These are phyloP conservation scores for Corymbia calophylla DNA, from an alignment of 441 rosid genomes.

Conservation along the genomic window DNA sequence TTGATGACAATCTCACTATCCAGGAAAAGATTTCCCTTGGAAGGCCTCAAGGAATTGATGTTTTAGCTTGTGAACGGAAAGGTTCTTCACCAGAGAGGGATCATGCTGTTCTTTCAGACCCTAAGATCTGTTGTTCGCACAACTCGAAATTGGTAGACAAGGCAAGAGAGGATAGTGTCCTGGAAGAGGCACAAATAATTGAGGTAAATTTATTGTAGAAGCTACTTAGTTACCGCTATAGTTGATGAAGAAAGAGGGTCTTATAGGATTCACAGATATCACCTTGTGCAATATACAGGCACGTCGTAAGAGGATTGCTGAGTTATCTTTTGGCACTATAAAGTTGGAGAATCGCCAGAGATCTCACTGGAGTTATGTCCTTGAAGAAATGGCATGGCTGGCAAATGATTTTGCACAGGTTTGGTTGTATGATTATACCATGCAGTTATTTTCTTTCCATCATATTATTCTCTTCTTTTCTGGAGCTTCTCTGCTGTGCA, in stretches of 20 bases:
- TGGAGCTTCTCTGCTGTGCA: background rate
- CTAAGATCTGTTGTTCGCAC: conserved; percentile 27
- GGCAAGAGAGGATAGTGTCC: conserved; percentile 69
- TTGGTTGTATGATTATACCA: conserved; percentile 16
- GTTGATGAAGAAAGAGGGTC: background rate
- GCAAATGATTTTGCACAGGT: conserved; percentile 99
- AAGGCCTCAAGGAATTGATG: conserved; percentile 29
- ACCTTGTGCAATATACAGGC: conserved; percentile 49
- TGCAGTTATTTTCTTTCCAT: background rate
- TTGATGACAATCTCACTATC: conserved; percentile 24
- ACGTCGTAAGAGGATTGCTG: conserved; percentile 77
- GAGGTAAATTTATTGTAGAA: conserved; percentile 42
- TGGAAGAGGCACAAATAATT: conserved; percentile 87
- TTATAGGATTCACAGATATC: conserved; percentile 8
- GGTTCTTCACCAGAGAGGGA: conserved; percentile 23
- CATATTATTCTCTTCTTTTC: background rate
- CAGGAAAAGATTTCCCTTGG: conserved; percentile 20
- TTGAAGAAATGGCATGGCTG: conserved; percentile 99
- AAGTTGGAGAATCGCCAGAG: conserved; percentile 42
- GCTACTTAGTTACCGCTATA: background rate
- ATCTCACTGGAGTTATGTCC: conserved; percentile 96
- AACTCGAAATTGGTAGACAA: conserved; percentile 35
- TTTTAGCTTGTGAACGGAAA: conserved; percentile 28
- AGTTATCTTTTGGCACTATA: conserved; percentile 55
- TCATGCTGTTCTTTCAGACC: conserved; percentile 30